A percentile compares a stretch with the other conserved stretches of the same genome.
Conservation (phyloP, 495 filamentous ascomycete species). For the Neurospora sp. region DNA sequence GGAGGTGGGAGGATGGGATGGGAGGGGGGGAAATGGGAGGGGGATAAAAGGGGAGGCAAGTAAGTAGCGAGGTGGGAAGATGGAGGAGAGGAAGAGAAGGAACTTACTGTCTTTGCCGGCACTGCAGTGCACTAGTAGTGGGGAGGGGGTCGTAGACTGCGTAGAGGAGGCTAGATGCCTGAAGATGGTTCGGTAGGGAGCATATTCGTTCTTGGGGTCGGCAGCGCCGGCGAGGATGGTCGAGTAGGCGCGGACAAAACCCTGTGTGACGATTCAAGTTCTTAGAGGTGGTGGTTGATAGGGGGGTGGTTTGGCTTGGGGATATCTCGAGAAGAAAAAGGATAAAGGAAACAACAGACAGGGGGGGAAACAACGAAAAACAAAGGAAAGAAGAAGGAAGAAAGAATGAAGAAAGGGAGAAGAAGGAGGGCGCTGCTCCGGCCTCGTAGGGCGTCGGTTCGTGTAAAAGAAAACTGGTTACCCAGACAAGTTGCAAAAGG, state of each 20-base stretch:
- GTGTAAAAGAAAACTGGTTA: not conserved
- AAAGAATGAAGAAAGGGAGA: not conserved
- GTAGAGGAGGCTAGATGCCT: slow-evolving; percentile 27
- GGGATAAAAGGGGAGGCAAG: slow-evolving; percentile 7
- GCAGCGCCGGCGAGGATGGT: slow-evolving; percentile 36
- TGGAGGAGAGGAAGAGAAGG: too few relatives aligned
- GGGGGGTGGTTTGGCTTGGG: too few relatives aligned
- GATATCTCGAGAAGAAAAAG: too few relatives aligned
- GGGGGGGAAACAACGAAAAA: not conserved
- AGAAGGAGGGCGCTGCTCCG: not conserved
- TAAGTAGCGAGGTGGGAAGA: too few relatives aligned
- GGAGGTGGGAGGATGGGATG: not conserved
- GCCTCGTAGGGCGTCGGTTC: not conserved
- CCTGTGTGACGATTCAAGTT: slow-evolving; percentile 4
- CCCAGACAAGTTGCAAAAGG: not conserved
- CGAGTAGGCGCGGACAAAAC: slow-evolving; percentile 45
- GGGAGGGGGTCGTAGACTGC: slow-evolving; percentile 6
- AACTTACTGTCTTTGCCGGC: slow-evolving; percentile 29
- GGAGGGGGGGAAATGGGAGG: slow-evolving; percentile 16
- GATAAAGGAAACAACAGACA: too few relatives aligned
- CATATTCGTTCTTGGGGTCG: slow-evolving; percentile 20
- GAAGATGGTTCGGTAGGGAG: slow-evolving; percentile 33
- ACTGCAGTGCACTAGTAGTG: slow-evolving; percentile 26
- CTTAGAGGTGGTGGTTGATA: too few relatives aligned
- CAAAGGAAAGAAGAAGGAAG: not conserved